Percentiles rank a stretch among this genome's conserved stretches.
Evolutionary conservation across 805 yeast genomes (phyloP).

Genomic region (Candida verbasci): DNA sequence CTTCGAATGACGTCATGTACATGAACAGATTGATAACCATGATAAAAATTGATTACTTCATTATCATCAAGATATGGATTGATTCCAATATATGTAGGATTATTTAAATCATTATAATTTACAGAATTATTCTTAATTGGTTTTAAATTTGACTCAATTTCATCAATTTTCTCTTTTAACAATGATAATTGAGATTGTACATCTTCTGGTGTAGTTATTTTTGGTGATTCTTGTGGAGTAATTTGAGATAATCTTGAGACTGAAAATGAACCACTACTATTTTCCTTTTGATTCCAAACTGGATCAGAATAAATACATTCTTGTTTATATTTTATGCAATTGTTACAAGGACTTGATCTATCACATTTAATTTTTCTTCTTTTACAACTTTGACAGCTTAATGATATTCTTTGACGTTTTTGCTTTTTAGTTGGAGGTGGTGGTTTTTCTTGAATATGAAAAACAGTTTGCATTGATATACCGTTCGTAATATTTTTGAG

Average conservation of each 20-base stretch:
- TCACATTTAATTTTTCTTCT: conserved; percentile 32
- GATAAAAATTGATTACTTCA: conserved; percentile 39
- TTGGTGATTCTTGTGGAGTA: no score
- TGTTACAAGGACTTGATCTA: no score
- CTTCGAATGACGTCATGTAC: conserved; percentile 33
- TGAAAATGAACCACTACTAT: neutral
- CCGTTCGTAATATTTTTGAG: no score
- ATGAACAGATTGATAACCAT: conserved; percentile 40
- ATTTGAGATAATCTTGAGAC: conserved; percentile 3
- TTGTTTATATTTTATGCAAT: conserved; percentile 23
- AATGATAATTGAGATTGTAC: neutral
- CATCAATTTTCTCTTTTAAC: neutral
- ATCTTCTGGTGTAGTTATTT: conserved; percentile 1
- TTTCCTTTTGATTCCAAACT: conserved; percentile 2
- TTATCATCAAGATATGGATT: conserved; percentile 20
- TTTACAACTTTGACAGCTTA: conserved; percentile 32
- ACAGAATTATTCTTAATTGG: neutral
- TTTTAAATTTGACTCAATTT: neutral
- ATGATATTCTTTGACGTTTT: conserved; percentile 24
- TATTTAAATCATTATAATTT: conserved; percentile 2
- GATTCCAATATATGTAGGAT: conserved; percentile 16
- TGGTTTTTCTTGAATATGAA: neutral
- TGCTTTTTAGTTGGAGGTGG: neutral
- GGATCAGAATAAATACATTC: conserved; percentile 22
- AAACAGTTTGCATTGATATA: conserved; percentile 3